Base-by-base conservation (phyloP, 805 yeast genomes). In the Starmerella gropengiesseri region DNA sequence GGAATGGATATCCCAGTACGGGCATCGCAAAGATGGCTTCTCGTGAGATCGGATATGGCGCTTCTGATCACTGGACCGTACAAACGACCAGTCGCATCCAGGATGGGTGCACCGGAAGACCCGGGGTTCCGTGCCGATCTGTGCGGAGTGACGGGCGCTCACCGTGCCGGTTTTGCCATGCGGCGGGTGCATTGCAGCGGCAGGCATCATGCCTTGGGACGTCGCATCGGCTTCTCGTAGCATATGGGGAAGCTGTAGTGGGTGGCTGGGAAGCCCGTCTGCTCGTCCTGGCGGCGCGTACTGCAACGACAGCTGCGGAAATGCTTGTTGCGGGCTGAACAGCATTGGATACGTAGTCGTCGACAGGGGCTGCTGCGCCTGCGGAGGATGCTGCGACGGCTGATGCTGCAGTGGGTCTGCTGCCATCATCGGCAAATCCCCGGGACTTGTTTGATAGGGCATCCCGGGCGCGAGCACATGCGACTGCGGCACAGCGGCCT, bases 1-100 rank as follows among this genome's bases (percentile, higher is more conserved):
- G 4, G 78, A 75, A 51, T 77, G 81, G 20, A 69, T 65, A 42
- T 68, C 67, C 81, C 82, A 79, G 60, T 69, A 81, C 3, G 89
- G 89, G 56, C 89, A 81, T 49, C 73, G 78, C 54, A 75, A 75
- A 45, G 68, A 69, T 3, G 87, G 87, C 38, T 72, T 68, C 32
- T 69, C 67, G 55, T 81, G 89, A 3, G 83, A 76, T 48, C 78
- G 70, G 16, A 70, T 50, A 55, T 81, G 89, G 41, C 89, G 67
- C 32, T 81, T 68, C 53, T 78, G 70, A 57, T 81, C 89, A 39
- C 81, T 73, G 41, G 73, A 76, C 32, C 89, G 66, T 7, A 75
- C 70, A 59, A 81, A 81, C 2, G 84, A 67, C 87, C 89, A 80
- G 18, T 61, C 64, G 60, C 89, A 80, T 25, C 69, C 67, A 2